Evolutionary conservation across 441 rosid species (phyloP), one percentile per base, ranked within the genome.

Genomic region (Macaranga tanarius): DNA sequence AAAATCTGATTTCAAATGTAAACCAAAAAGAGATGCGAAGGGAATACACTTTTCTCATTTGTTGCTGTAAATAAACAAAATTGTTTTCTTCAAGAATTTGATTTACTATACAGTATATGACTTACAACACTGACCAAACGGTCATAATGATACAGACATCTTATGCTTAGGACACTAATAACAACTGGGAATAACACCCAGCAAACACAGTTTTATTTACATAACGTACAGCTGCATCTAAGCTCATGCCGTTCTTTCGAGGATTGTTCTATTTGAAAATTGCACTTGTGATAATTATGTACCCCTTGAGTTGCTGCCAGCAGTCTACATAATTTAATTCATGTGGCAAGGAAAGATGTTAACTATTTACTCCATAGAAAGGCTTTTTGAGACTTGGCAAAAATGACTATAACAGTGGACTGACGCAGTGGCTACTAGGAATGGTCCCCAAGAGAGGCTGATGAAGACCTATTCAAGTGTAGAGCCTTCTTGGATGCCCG

Each of bases 401-500:
- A 55, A 20, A 55, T 34, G 38, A 34, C 38, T 5, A 31, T 31
- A 10, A n/a, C 8, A 25, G 26, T 20, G 42, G 67, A 26, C 54
- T 67, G 71, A 31, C 71, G 71, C 17, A 65, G 54, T 45, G 52
- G 75, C 82, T 78, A 70, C 8, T 62, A 79, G 51, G 80, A 61
- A 76, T 75, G 83, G 62, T 90, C 93, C 10, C 82, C 92, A 10
- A 79, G 78, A 38, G 87, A 77, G 12, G 86, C 87, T 19, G 93
- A 85, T 22, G 91, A 81, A 44, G 90, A 77, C 62, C 82, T 84
- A 64, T 81, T 82, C 38, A 85, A 69, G 66, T 73, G 79, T 69
- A 42, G 73, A 2, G 85, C 74, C 81, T 89, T 96, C 85, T 86
- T 90, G 47, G 90, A 82, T 57, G 97, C 79, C 44, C 98, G 86